Conservation (phyloP, 306 rosid genomes). For the Prunus fruticosa region DNA sequence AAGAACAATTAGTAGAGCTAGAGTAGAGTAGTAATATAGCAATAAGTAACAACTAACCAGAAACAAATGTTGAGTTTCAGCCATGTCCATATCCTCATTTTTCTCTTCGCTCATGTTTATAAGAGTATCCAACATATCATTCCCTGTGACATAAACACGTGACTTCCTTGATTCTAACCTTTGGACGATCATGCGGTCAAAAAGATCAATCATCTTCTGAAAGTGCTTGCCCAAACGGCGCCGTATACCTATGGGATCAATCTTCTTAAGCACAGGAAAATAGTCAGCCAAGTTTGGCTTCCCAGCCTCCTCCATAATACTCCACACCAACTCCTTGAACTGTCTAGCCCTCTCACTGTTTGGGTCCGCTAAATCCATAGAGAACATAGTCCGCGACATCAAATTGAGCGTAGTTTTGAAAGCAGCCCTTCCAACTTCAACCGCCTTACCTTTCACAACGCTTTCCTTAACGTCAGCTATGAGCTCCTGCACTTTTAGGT, state of each 20-base stretch:
- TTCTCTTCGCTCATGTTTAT: not conserved
- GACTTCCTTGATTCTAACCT: not conserved
- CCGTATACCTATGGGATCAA: conserved; percentile 16
- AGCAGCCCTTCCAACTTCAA: conserved; percentile 43
- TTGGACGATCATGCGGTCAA: not conserved
- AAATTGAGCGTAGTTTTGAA: conserved; percentile 38
- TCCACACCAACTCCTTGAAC: conserved; percentile 1
- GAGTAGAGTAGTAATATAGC: no score
- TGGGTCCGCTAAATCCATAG: conserved; percentile 31
- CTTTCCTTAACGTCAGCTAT: conserved; percentile 1
- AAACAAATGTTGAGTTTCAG: not conserved
- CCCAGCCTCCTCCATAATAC: conserved; percentile 6
- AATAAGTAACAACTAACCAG: not conserved
- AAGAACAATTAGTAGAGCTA: no score
- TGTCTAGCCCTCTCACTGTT: conserved; percentile 16
- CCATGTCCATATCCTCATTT: not conserved
- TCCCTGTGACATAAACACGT: not conserved
- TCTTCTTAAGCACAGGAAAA: conserved; percentile 19
- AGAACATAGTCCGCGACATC: conserved; percentile 42
- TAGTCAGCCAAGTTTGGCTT: conserved; percentile 19
- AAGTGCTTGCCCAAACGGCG: not conserved
- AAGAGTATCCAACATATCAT: not conserved
- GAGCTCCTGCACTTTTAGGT: no score
- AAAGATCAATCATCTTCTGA: no score
- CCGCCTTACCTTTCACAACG: conserved; percentile 13